Evolutionary conservation across 1,284 basidiomycete species (phyloP), one percentile per base, ranked within the genome.

Genomic region (Fomitopsis palustris): DNA sequence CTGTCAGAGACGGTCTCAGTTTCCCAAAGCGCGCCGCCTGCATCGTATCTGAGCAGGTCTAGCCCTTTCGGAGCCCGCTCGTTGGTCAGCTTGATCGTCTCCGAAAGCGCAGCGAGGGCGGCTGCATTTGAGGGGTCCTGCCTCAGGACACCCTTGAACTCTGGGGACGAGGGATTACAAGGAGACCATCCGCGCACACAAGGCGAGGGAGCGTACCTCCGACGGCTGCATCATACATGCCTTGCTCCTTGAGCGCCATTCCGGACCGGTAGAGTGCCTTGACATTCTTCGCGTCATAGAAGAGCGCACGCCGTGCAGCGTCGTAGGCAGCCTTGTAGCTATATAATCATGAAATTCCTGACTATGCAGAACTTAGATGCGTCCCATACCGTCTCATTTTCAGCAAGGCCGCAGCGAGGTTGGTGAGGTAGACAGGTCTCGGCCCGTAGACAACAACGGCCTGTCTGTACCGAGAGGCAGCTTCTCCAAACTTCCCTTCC

Each of bases 221-320:
- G 56, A 74, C 69, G 0, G 81, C 80, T 0, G 70, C 73, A 7
- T 61, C 65, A 21, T 77, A 64, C 7, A 74, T 60, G 1, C 70
- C 63, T 55, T 73, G 69, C 37, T 73, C 76, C 49, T 78, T 75
- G 17, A 78, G 67, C 2, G 80, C 77, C 0, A 78, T 61, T 8
- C 76, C 80, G 38, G 81, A 70, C 12, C 76, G 67, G 60, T 76
- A 80, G 7, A 80, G 72, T 4, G 79, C 79, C 60, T 78, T 77
- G 16, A 75, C 55, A 31, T 73, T 72, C 61, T 71, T 73, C 1
- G 78, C 79, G 47, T 81, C 74, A 25, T 75, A 67, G 3, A 70
- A 63, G n/a, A 82, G 69, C 0, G 78, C 79, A n/a, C 74, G 68
- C 1, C 72, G 73, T 3, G 81, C 77, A 4, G 75, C 74, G 39